These are phyloP conservation scores for Zymoseptoria pseudotritici DNA, from an alignment of 2,329 filamentous ascomycete species.

Conservation along the genomic window DNA sequence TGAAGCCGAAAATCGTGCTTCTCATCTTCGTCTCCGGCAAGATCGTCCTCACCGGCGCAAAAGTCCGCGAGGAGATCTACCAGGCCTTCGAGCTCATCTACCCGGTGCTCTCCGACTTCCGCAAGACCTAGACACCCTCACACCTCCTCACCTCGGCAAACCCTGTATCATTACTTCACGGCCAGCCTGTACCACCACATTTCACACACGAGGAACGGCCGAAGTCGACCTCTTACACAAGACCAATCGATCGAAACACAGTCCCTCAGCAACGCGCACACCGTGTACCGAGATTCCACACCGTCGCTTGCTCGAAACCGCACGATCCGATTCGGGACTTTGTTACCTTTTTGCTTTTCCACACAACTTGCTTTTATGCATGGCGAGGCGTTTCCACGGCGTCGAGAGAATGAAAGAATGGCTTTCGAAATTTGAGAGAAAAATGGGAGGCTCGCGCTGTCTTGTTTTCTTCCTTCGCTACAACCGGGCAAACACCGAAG, in stretches of 20 bases:
- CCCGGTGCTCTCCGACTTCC: slow-evolving; percentile 51
- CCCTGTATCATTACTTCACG: slow-evolving; percentile 22
- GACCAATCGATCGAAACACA: slow-evolving; percentile 2
- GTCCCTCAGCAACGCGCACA: background rate
- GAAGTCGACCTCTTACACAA: slow-evolving; percentile 22
- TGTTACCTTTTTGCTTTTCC: slow-evolving; percentile 12
- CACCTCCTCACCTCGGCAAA: slow-evolving; percentile 10
- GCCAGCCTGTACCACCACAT: slow-evolving; percentile 22
- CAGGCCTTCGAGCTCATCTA: slow-evolving; percentile 97
- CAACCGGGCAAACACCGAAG: background rate
- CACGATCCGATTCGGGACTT: slow-evolving; percentile 1
- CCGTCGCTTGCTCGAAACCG: background rate
- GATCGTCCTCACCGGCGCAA: slow-evolving; percentile 95
- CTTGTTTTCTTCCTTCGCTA: background rate
- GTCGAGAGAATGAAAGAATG: slow-evolving; percentile 1
- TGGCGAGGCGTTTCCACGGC: slow-evolving; percentile 26
- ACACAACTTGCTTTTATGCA: slow-evolving; percentile 16
- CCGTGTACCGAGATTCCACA: background rate
- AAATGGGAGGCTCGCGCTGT: background rate
- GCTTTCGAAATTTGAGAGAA: background rate
- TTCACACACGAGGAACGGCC: slow-evolving; percentile 16
- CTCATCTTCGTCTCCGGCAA: slow-evolving; percentile 94
- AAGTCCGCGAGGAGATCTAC: slow-evolving; percentile 97
- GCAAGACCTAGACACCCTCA: slow-evolving; percentile 15
- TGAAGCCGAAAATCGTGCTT: slow-evolving; percentile 98